phyloP scores from a whole-genome alignment of 2,329 filamentous ascomycete genomes.

The Niveomyces coronatus region DNA sequence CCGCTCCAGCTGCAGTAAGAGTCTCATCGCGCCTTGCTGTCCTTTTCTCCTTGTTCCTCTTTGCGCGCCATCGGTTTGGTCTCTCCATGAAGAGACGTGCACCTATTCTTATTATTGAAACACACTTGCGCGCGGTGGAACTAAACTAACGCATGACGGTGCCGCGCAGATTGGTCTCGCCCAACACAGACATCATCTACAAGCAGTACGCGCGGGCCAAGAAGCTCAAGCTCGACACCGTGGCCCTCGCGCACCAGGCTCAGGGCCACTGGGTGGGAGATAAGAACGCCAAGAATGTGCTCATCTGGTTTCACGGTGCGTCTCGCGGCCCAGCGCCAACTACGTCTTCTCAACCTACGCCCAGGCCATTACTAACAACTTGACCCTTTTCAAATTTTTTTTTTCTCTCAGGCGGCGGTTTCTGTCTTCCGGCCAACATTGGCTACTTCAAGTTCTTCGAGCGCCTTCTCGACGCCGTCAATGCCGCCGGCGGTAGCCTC shows the following conservation, averaged over 20 bases:
- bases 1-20: conserved; percentile 15
- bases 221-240: conserved; percentile 11
- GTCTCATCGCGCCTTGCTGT: too few species aligned
- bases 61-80: too few species aligned
- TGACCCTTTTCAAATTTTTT: background rate
- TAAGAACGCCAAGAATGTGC: conserved; percentile 13
- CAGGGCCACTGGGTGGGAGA: conserved; percentile 16
- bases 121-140: background rate
- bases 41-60: too few species aligned
- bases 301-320: conserved; percentile 17
- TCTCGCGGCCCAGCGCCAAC: background rate
- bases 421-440: conserved; percentile 14
- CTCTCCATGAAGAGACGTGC: too few species aligned
- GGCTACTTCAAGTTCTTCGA: conserved; percentile 14
- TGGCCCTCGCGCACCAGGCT: conserved; percentile 12
- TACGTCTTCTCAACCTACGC: background rate
- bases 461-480: conserved; percentile 11
- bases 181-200: conserved; percentile 13
- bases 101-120: too few species aligned
- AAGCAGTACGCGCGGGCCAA: conserved; percentile 12
- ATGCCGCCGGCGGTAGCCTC: conserved; percentile 10
- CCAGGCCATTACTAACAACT: background rate
- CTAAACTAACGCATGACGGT: background rate
- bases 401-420: conserved; percentile 13
- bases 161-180: conserved; percentile 11